Conservation (phyloP, 768 basidiomycete species). For the Mycena vulgaris region DNA sequence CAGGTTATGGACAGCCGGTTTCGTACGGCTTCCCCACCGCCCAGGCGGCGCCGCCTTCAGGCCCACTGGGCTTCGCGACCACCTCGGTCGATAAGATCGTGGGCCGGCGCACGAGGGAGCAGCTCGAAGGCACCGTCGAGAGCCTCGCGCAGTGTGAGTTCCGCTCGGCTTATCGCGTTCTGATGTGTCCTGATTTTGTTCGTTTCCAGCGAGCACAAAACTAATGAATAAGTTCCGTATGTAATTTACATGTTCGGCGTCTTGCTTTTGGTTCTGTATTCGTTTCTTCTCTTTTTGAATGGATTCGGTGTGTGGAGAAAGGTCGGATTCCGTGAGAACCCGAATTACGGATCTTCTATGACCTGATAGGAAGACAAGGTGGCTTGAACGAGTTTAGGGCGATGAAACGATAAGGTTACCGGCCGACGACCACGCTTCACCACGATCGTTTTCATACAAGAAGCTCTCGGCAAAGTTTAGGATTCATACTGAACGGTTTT, state of each 20-base stretch:
- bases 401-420: slow-evolving; percentile 21
- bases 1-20: slow-evolving; percentile 28
- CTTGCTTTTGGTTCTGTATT: too few species aligned
- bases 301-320: slow-evolving; percentile 14
- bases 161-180: slow-evolving; percentile 15
- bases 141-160: slow-evolving; percentile 68
- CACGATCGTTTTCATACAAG: slow-evolving; percentile 21
- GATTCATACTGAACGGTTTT: slow-evolving; percentile 10
- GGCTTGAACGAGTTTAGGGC: slow-evolving; percentile 25
- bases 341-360: slow-evolving; percentile 33
- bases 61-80: slow-evolving; percentile 60
- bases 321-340: slow-evolving; percentile 5
- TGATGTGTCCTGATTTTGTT: slow-evolving; percentile 18
- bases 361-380: background rate
- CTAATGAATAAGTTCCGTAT: slow-evolving; percentile 61
- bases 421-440: slow-evolving; percentile 33
- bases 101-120: slow-evolving; percentile 64
- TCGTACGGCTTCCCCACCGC: slow-evolving; percentile 47
- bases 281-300: slow-evolving; percentile 22
- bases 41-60: slow-evolving; percentile 45
- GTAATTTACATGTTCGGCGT: slow-evolving; percentile 2
- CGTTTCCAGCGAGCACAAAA: slow-evolving; percentile 58
- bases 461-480: slow-evolving; percentile 13
- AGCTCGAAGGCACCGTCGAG: slow-evolving; percentile 64
- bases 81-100: slow-evolving; percentile 71